These are phyloP conservation scores for Coemansia sp. DNA, from an alignment of 192 early-diverging fungal species.

Conservation along the genomic window DNA sequence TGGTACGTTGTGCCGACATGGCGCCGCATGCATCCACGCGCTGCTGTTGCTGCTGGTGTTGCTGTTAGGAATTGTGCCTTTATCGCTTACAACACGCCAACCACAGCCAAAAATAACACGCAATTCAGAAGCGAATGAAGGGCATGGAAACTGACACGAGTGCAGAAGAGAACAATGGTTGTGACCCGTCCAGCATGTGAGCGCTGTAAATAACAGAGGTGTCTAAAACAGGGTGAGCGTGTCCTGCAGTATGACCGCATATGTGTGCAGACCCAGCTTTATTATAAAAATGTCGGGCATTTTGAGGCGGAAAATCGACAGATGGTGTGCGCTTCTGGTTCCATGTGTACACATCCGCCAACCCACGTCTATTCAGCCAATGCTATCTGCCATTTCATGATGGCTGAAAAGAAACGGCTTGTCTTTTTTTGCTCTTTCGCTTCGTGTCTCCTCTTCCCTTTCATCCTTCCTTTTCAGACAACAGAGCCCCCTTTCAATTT, in stretches of 20 bases:
- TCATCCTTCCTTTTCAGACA: too few relatives aligned
- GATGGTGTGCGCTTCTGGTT: constrained; percentile 2
- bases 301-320: background rate
- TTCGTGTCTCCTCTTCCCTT: too few relatives aligned
- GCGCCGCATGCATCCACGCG: background rate
- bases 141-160: background rate
- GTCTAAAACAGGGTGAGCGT: constrained; percentile 1
- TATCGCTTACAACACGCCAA: background rate
- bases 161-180: background rate
- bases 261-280: background rate
- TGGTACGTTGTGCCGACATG: background rate
- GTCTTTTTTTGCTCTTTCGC: too few relatives aligned
- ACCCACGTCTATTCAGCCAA: too few relatives aligned
- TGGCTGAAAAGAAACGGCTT: too few relatives aligned
- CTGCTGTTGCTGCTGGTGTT: background rate
- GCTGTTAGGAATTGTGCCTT: background rate
- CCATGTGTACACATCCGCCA: background rate
- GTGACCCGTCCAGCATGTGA: background rate
- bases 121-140: background rate
- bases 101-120: background rate
- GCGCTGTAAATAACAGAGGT: background rate
- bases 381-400: too few relatives aligned
- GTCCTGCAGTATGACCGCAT: background rate
- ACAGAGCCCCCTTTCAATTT: too few relatives aligned
- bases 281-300: background rate